These are phyloP conservation scores for Lycium barbarum DNA, from an alignment of 257 asterid species.

Conservation along the genomic window DNA sequence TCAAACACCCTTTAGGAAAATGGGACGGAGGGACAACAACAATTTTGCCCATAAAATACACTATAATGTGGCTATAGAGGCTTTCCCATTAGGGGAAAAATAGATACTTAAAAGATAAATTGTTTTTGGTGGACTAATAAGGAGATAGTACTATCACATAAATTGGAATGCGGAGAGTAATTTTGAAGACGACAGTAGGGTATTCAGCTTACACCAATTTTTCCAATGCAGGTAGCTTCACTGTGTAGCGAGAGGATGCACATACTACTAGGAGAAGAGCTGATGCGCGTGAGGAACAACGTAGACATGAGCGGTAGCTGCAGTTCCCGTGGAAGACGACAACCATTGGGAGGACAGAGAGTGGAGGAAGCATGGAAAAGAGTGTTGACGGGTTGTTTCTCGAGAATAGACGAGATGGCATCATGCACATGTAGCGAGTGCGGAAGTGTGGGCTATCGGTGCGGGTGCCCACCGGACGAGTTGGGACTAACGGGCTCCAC, in stretches of 20 bases:
- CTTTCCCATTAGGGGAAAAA: too few relatives aligned
- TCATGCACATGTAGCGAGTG: conserved; percentile 17
- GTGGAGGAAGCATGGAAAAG: conserved; percentile 32
- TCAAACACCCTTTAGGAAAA: too few relatives aligned
- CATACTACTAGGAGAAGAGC: conserved; percentile 29
- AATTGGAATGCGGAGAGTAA: not conserved
- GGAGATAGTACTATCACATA: too few relatives aligned
- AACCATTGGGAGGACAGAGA: not conserved
- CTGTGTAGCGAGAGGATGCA: conserved; percentile 39
- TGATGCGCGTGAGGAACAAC: conserved; percentile 13
- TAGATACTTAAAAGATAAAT: too few relatives aligned
- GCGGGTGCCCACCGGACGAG: conserved; percentile 15
- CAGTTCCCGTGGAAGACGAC: not conserved
- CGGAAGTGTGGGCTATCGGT: conserved; percentile 16
- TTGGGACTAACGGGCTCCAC: conserved; percentile 31
- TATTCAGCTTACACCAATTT: not conserved
- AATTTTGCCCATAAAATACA: too few relatives aligned
- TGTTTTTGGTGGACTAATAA: too few relatives aligned
- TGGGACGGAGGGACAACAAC: too few relatives aligned
- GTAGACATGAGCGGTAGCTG: conserved; percentile 1
- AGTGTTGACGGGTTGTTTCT: conserved; percentile 28
- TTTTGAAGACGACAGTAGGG: not conserved
- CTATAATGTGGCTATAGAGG: too few relatives aligned
- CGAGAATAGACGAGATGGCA: conserved; percentile 29
- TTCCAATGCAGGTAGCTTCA: conserved; percentile 31